A percentile compares a stretch with the other conserved stretches of the same genome.
phyloP scores from a whole-genome alignment of 257 asterid genomes.

The Nicotiana sylvestris region DNA sequence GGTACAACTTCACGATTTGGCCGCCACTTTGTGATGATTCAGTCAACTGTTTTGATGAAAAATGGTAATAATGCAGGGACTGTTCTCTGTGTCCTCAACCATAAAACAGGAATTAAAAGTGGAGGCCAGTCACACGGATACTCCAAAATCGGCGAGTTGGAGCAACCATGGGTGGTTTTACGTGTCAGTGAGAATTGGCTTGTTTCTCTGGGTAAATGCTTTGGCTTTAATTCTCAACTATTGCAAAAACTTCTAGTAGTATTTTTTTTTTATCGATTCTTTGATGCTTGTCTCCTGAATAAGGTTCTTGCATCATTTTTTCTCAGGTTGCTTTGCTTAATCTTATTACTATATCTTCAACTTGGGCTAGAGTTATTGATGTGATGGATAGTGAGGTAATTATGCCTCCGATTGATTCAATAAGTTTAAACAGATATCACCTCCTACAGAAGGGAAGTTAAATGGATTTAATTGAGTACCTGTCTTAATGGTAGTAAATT shows the following conservation, averaged over 20 bases:
- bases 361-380: conserved; percentile 98
- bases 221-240: conserved; percentile 15
- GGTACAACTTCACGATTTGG: conserved; percentile 34
- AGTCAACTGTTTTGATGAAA: conserved; percentile 2
- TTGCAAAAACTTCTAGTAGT: not conserved
- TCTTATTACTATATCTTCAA: conserved; percentile 94
- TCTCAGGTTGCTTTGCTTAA: conserved; percentile 90
- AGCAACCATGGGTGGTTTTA: conserved; percentile 75
- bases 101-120: conserved; percentile 68
- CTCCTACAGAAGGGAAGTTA: not conserved
- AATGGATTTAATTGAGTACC: not conserved
- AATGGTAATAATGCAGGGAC: conserved; percentile 39
- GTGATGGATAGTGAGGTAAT: conserved; percentile 96
- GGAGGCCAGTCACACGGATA: conserved; percentile 34
- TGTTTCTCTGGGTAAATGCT: conserved; percentile 88
- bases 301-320: conserved; percentile 12
- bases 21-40: conserved; percentile 10
- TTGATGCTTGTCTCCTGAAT: conserved; percentile 7
- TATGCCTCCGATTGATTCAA: conserved; percentile 17
- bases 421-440: not conserved
- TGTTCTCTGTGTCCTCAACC: conserved; percentile 39
- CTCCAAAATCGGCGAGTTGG: conserved; percentile 53
- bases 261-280: not conserved
- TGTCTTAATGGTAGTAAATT: not conserved
- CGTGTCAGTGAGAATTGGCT: conserved; percentile 68